Base-by-base conservation (phyloP, 2,329 filamentous ascomycete species). In the Orbilia brochopaga region DNA sequence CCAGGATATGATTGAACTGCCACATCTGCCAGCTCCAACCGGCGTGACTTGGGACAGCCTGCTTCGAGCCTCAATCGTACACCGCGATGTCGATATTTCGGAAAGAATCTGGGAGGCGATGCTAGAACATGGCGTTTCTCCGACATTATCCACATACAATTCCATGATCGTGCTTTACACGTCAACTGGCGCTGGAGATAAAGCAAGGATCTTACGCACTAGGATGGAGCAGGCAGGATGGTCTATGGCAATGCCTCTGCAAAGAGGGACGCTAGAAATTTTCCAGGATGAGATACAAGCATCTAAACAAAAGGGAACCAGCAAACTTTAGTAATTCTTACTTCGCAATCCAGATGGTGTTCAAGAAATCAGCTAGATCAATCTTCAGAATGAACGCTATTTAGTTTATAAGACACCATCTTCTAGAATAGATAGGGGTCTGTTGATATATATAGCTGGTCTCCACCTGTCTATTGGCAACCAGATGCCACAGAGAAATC, bases 71-170 rank as follows among this genome's bases (percentile, higher is more conserved):
- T 73, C 61, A 10, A 63, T 48, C 24, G 17, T 32, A 8, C 62
- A 73, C 46, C 17, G 32, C 5, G 69, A 73, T 24, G 46, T 55
- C 1, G 46, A 35, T 23, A 63, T 53, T 8, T 66, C 54, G 0
- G 69, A 73, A 42, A 67, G 21, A 23, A 64, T 73, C 3, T 73
- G 69, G 69, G 58, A 73, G 48, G 62, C 58, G 19, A 73, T 73
- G 62, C n/a, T 73, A 11, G 69, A 64, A 19, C 57, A 73, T 13
- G 69, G 69, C 1, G 35, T 73, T 8, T 42, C 51, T 7, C 69
- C 61, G 53, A 67, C 61, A 13, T 58, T 56, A 15, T n/a, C 61
- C 42, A 59, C 69, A 19, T 73, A 73, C 15, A 59, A 51, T 17
- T 24, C 69, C 17, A 66, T 73, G 69, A 55, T 67, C 1, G 35